These are phyloP conservation scores for Candida pseudoviswanathii DNA, from an alignment of 1,139 yeast species.

Conservation along the genomic window DNA sequence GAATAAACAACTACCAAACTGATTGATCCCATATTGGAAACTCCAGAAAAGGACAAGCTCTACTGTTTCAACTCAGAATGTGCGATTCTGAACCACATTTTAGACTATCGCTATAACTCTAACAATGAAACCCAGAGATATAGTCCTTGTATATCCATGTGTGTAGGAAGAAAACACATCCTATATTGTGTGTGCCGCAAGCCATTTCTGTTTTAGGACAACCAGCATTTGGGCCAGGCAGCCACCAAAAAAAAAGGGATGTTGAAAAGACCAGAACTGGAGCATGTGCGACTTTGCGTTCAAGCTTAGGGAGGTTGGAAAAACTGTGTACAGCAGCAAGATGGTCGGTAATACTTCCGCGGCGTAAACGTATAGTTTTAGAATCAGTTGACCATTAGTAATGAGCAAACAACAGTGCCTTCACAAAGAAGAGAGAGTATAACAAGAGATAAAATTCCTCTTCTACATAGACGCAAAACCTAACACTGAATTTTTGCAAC, in stretches of 20 bases:
- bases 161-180: neutral
- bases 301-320: no score
- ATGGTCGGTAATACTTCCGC: neutral
- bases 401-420: neutral
- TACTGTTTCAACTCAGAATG: neutral
- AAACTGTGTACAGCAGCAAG: neutral
- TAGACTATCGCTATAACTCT: neutral
- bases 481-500: neutral
- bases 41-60: neutral
- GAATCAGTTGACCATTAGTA: constrained; percentile 1
- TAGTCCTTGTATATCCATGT: neutral
- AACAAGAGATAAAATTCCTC: neutral
- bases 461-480: neutral
- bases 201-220: neutral
- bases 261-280: neutral
- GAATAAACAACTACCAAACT: no score
- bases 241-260: neutral
- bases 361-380: neutral
- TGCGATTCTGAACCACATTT: neutral
- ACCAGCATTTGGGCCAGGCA: neutral
- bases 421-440: neutral
- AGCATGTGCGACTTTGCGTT: neutral
- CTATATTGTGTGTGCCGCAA: neutral
- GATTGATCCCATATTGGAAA: no score
- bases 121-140: neutral